phyloP scores from a whole-genome alignment of 345 rosid genomes.

The Hypericum perforatum region DNA sequence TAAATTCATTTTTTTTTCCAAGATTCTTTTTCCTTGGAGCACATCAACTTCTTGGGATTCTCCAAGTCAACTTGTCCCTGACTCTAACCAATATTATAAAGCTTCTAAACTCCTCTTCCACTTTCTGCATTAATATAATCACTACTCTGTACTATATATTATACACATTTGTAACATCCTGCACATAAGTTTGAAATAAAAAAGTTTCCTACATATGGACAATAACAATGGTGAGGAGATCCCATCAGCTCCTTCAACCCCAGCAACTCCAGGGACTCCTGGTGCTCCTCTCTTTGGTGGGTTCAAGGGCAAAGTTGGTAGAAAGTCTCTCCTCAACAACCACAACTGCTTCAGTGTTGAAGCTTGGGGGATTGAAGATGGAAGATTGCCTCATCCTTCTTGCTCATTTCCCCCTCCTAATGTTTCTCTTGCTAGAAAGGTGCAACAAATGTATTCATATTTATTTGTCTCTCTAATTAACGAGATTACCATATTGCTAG shows the following conservation, averaged over 20 bases:
- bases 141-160: slow-evolving; percentile 8
- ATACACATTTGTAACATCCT: not conserved
- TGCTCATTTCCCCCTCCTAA: slow-evolving; percentile 62
- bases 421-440: slow-evolving; percentile 68
- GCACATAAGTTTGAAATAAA: not conserved
- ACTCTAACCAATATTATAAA: slow-evolving; percentile 22
- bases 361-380: slow-evolving; percentile 70
- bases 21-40: not conserved
- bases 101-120: slow-evolving; percentile 10
- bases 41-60: slow-evolving; percentile 14
- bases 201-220: not conserved
- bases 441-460: slow-evolving; percentile 3
- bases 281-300: slow-evolving; percentile 57
- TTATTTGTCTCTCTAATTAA: no score
- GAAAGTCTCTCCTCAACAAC: slow-evolving; percentile 46
- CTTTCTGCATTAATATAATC: not conserved
- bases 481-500: no score
- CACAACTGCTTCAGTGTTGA: slow-evolving; percentile 59
- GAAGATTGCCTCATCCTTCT: slow-evolving; percentile 49
- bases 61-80: slow-evolving; percentile 23
- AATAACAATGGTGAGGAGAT: slow-evolving; percentile 48
- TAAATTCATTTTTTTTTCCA: no score
- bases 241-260: slow-evolving; percentile 62
- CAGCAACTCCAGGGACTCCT: slow-evolving; percentile 61
- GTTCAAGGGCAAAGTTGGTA: slow-evolving; percentile 25